phyloP scores from a whole-genome alignment of 2,329 filamentous ascomycete species.

The Penicillium glabrum region DNA sequence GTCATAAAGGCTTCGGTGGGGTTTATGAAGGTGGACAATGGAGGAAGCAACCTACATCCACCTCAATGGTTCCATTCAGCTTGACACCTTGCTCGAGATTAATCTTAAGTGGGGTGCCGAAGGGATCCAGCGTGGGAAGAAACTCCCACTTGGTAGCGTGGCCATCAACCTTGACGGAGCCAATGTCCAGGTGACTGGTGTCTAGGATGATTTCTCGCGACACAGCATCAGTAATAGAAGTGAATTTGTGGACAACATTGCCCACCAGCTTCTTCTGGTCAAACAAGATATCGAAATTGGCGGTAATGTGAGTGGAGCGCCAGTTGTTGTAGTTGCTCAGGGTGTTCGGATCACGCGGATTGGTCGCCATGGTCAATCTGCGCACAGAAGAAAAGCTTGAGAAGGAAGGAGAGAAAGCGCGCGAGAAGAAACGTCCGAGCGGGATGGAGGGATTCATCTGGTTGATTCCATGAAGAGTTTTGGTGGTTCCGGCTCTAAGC shows the following conservation, averaged over 20 bases:
- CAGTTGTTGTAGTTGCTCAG: constrained; percentile 89
- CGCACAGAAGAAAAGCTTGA: neutral
- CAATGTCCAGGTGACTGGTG: constrained; percentile 77
- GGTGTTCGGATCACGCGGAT: constrained; percentile 79
- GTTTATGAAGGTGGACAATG: neutral
- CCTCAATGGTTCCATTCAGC: constrained; percentile 47
- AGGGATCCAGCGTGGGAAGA: constrained; percentile 69
- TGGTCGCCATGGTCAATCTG: constrained; percentile 35
- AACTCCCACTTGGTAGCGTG: constrained; percentile 67
- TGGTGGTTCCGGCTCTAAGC: constrained; percentile 12
- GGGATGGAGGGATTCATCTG: constrained; percentile 9
- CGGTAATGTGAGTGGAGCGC: constrained; percentile 78
- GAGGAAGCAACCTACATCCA: constrained; percentile 42
- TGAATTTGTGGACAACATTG: constrained; percentile 71
- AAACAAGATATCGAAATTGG: constrained; percentile 82
- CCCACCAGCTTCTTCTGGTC: constrained; percentile 74
- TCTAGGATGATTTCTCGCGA: constrained; percentile 81
- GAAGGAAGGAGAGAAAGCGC: neutral
- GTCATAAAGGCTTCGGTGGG: neutral
- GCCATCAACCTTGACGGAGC: constrained; percentile 68
- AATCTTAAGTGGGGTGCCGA: constrained; percentile 52
- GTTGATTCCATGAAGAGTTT: neutral
- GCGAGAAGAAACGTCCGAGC: neutral
- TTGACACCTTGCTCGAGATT: constrained; percentile 49
- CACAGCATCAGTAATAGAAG: constrained; percentile 71